These are phyloP conservation scores for Cryptosporidium canis DNA, from an alignment of 169 alveolate species.

Conservation along the genomic window DNA sequence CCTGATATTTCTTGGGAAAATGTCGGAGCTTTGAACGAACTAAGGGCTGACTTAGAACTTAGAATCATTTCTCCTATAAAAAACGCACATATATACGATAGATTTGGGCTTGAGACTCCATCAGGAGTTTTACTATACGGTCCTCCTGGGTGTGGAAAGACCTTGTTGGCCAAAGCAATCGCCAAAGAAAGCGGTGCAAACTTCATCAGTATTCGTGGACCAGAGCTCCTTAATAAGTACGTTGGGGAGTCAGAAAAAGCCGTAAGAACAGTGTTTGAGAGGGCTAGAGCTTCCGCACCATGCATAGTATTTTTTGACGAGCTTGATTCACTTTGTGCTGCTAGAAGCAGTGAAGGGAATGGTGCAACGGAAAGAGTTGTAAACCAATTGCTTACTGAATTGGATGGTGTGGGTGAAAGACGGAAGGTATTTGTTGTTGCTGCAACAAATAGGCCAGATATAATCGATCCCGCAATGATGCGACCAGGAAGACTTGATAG, in stretches of 20 bases:
- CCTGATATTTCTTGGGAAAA: conserved; percentile 96
- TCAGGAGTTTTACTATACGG: conserved; percentile 98
- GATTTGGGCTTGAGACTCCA: conserved; percentile 91
- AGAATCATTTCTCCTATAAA: conserved; percentile 93
- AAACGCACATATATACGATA: conserved; percentile 88
- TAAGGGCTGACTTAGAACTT: conserved; percentile 89
- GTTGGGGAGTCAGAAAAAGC: conserved; percentile 99
- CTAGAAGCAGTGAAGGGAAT: conserved; percentile 90
- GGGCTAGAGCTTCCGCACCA: conserved; percentile 97
- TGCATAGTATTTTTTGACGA: conserved; percentile 98
- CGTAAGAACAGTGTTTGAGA: conserved; percentile 95
- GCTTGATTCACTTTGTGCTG: conserved; percentile 96
- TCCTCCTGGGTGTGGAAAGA: conserved; percentile 99
- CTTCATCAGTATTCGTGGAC: conserved; percentile 95
- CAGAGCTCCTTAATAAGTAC: conserved; percentile 96
- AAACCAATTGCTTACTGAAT: conserved; percentile 96
- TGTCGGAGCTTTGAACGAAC: conserved; percentile 93
- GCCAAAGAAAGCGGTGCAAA: conserved; percentile 96
- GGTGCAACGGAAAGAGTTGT: conserved; percentile 96
- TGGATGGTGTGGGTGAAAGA: conserved; percentile 96
- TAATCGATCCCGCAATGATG: conserved; percentile 98
- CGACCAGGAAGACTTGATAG: conserved; percentile 98
- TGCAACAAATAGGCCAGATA: conserved; percentile 99
- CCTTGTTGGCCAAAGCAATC: conserved; percentile 97
- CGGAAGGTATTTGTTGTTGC: conserved; percentile 96